Base-by-base conservation (phyloP, 2,329 filamentous ascomycete species). In the Clarireedia monteithiana region DNA sequence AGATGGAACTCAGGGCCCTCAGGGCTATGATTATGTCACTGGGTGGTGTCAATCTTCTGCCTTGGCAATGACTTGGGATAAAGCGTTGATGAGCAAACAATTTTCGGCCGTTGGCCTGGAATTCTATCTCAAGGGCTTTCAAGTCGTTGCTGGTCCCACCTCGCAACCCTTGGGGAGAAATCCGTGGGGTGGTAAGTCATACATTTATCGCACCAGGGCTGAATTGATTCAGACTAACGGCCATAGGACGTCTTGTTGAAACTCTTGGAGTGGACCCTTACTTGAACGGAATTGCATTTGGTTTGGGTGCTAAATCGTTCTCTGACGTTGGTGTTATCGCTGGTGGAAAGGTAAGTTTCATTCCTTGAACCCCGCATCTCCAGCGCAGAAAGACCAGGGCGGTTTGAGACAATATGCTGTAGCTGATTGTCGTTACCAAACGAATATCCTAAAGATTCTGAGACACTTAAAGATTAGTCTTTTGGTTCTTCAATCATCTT, bases 281-380 rank as follows among this genome's bases (percentile, higher is more conserved):
- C 47, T 24, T 63, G 4, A 63, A 60, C 42, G 61, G 61, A 50
- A 60, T 62, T 38, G 57, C 58, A n/a, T 58, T 62, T 42, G 61
- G 61, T 20, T 24, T 63, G 20, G 58, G 54, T 9, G 50, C 48
- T 9, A 45, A 50, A 26, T 58, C 59, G 10, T 60, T 60, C 27
- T 40, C 24, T 40, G 58, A 62, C 39, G 55, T 55, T 14, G 61
- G 61, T 39, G 39, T 60, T 30, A 49, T 62, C 36, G n/a, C 53
- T 14, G 48, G 27, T 30, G 27, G 27, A 30, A 30, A 30, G 27
- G 27, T 30, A 30, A 30, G 27, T 30, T 10, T 30, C 10, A 27
- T 7, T 30, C 27, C 27, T 30, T 7, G 27, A 12, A 30, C 6
- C 9, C 27, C 7, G 27, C 27, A 7, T 9, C 6, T 9, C 27